phyloP scores from a whole-genome alignment of 768 basidiomycete species.

The Neoboletus brunneissimus region DNA sequence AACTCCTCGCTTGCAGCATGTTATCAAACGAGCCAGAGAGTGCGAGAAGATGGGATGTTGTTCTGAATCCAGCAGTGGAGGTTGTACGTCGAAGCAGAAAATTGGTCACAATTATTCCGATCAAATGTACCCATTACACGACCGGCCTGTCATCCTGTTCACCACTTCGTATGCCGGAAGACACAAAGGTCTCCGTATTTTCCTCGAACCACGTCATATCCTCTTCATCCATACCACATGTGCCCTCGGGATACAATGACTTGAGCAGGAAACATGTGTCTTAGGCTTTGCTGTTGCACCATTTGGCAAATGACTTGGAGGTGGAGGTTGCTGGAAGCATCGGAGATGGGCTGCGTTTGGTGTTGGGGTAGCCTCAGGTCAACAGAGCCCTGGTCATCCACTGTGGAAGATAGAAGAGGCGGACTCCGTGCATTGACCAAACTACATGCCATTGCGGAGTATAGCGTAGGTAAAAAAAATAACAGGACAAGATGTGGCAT shows the following conservation, averaged over 20 bases:
- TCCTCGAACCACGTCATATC: background rate
- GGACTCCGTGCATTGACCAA: no score
- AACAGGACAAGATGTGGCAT: no score
- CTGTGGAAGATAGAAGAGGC: background rate
- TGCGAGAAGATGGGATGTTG: no score
- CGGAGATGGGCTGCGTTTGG: background rate
- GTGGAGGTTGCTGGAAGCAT: background rate
- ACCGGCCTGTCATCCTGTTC: no score
- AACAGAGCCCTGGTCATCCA: background rate
- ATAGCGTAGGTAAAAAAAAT: no score
- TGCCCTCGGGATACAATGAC: background rate
- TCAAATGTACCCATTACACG: no score
- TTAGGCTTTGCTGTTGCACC: background rate
- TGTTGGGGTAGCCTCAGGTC: background rate
- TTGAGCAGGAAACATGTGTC: background rate
- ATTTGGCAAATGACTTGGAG: background rate
- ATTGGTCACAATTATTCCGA: no score
- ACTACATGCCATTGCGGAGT: no score
- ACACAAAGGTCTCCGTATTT: background rate
- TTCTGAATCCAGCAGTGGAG: no score
- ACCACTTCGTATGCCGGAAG: background rate
- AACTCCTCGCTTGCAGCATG: no score
- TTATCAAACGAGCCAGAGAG: no score
- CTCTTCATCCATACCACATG: background rate
- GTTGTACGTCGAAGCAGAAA: no score